Percentiles rank a stretch among this genome's conserved stretches.
These are phyloP conservation scores for Clitopilus passeckerianus DNA, from an alignment of 768 basidiomycete species.

Conservation along the genomic window DNA sequence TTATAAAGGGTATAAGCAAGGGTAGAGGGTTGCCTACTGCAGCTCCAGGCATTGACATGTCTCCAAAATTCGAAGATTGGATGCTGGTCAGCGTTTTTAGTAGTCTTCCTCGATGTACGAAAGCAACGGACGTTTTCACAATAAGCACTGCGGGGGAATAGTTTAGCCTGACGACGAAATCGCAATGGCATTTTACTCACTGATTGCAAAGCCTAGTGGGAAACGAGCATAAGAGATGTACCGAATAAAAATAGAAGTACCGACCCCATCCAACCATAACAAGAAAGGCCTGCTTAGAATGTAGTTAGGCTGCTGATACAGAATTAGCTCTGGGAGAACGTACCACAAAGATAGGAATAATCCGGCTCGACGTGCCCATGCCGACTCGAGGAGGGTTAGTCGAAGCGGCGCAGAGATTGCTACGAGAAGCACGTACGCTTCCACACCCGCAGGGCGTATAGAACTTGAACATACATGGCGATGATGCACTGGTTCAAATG, in stretches of 20 bases:
- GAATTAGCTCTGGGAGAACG: not conserved
- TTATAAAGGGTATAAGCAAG: not conserved
- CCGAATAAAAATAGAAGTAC: not conserved
- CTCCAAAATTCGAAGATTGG: not conserved
- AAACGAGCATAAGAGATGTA: too few relatives aligned
- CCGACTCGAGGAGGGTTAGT: too few relatives aligned
- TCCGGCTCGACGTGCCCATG: not conserved
- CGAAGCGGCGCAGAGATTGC: too few relatives aligned
- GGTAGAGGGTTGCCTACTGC: not conserved
- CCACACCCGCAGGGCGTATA: slow-evolving; percentile 17
- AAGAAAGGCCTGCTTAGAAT: not conserved
- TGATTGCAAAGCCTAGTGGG: not conserved
- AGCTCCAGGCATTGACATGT: not conserved
- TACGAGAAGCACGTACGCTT: slow-evolving; percentile 11
- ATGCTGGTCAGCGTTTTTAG: not conserved
- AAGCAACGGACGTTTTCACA: slow-evolving; percentile 4
- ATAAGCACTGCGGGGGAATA: slow-evolving; percentile 3
- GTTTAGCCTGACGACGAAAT: too few relatives aligned
- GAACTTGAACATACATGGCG: slow-evolving; percentile 12
- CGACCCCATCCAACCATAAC: slow-evolving; percentile 4
- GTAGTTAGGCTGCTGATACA: not conserved
- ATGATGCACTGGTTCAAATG: slow-evolving; percentile 12
- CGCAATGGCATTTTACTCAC: not conserved
- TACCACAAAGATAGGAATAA: not conserved
- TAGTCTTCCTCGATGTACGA: not conserved